Percentiles rank a stretch among this genome's conserved stretches.
phyloP scores from a whole-genome alignment of 805 yeast species.

The Nakazawaea ambrosiae region DNA sequence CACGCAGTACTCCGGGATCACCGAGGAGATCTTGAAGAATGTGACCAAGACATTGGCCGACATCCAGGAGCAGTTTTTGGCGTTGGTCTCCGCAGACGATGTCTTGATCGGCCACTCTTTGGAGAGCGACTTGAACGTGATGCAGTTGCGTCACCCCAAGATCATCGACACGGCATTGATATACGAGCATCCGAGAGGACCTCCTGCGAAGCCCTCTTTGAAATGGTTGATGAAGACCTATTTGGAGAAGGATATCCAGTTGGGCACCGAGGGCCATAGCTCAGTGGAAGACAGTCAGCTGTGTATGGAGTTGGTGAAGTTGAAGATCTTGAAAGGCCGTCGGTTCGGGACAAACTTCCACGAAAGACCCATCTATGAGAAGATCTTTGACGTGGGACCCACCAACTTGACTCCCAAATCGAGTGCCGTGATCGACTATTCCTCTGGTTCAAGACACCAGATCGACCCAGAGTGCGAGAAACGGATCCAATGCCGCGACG shows the following conservation, averaged over 20 bases:
- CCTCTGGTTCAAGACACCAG: no score
- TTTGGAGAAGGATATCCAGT: constrained; percentile 57
- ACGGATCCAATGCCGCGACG: constrained; percentile 35
- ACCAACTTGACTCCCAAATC: constrained; percentile 19
- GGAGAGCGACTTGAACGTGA: constrained; percentile 70
- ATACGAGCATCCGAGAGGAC: constrained; percentile 77
- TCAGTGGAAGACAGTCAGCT: constrained; percentile 81
- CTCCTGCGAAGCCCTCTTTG: constrained; percentile 73
- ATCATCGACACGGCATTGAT: constrained; percentile 77
- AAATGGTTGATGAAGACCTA: constrained; percentile 57
- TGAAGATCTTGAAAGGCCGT: constrained; percentile 62
- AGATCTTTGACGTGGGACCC: constrained; percentile 22
- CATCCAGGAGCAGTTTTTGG: constrained; percentile 51
- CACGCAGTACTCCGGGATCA: constrained; percentile 83
- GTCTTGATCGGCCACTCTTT: constrained; percentile 84
- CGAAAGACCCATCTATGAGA: constrained; percentile 35
- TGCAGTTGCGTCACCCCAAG: constrained; percentile 63
- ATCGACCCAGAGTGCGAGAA: no score
- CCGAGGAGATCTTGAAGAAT: constrained; percentile 52
- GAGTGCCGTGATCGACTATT: constrained; percentile 19
- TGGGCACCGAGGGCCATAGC: constrained; percentile 66
- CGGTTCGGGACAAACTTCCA: constrained; percentile 49
- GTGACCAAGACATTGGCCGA: constrained; percentile 63
- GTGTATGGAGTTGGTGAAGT: constrained; percentile 68
- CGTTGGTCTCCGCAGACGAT: constrained; percentile 48